A percentile compares a stretch with the other conserved stretches of the same genome.
phyloP scores from a whole-genome alignment of 2,329 filamentous ascomycete species.

The Colletotrichum simmondsii region DNA sequence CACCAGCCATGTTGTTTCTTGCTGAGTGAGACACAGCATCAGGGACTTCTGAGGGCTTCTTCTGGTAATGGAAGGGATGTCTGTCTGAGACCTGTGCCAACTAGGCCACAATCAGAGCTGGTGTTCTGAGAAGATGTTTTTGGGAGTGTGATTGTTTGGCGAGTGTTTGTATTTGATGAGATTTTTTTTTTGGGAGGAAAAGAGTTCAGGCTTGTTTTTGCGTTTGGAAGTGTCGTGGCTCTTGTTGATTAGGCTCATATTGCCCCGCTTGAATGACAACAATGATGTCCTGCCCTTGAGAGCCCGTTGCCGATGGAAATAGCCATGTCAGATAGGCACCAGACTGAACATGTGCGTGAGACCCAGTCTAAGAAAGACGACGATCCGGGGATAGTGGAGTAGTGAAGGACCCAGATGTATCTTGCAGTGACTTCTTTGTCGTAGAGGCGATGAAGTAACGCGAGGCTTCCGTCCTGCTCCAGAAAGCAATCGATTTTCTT shows the following conservation, averaged over 20 bases:
- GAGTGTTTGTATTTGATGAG: background rate
- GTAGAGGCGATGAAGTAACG: background rate
- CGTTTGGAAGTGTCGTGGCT: background rate
- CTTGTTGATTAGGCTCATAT: background rate
- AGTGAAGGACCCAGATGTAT: background rate
- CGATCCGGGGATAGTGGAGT: background rate
- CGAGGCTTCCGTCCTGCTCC: background rate
- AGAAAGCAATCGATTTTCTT: background rate
- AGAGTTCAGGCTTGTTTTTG: background rate
- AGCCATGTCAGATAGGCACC: background rate
- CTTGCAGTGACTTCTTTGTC: background rate
- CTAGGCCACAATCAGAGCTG: conserved; percentile 1
- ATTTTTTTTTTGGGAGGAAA: background rate
- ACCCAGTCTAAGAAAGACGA: background rate
- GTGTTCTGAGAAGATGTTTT: background rate
- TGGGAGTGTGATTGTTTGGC: background rate
- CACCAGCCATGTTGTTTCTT: conserved; percentile 7
- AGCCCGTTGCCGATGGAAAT: background rate
- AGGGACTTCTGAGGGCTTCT: background rate
- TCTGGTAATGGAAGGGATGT: conserved; percentile 25
- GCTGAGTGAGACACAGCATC: conserved; percentile 17
- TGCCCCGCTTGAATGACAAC: background rate
- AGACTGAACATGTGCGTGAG: background rate
- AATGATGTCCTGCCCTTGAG: background rate
- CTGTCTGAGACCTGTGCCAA: conserved; percentile 24